Evolutionary conservation across 495 filamentous ascomycete species (phyloP).

Genomic region (Bacidia rubella): DNA sequence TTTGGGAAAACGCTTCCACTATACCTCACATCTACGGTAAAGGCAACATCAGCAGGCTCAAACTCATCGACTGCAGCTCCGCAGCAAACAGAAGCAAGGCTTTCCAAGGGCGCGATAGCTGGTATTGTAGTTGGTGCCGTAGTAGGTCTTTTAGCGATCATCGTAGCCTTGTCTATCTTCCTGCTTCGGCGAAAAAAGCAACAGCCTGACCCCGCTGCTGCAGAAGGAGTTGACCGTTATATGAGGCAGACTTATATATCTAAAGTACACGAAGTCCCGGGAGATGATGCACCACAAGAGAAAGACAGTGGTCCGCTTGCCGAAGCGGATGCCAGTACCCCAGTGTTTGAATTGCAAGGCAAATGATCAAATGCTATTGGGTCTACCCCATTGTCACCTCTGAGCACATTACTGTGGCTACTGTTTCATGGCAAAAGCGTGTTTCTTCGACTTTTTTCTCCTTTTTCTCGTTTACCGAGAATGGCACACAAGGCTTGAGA

Average conservation of each 20-base stretch:
- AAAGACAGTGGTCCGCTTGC: neutral
- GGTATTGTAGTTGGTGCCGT: neutral
- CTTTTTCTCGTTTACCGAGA: constrained; percentile 48
- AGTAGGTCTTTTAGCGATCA: neutral
- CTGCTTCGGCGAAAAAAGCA: neutral
- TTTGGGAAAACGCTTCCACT: neutral
- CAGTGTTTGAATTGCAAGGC: neutral
- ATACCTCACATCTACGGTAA: neutral
- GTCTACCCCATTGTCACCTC: too few species aligned
- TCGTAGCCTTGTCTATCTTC: neutral
- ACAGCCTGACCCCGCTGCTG: neutral
- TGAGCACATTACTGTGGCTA: too few species aligned
- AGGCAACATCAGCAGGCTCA: neutral
- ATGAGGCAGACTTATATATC: neutral
- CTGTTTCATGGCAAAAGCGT: constrained; percentile 23
- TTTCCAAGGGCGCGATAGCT: neutral
- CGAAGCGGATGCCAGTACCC: neutral
- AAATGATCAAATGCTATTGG: too few species aligned
- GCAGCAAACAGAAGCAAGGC: neutral
- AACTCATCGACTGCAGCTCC: neutral
- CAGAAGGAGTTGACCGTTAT: neutral
- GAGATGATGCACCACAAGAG: neutral
- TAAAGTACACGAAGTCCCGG: neutral
- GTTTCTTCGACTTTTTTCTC: constrained; percentile 51
- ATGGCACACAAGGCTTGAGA: constrained; percentile 67